Conservation (phyloP, 169 alveolate species). For the Plasmodium adleri region DNA sequence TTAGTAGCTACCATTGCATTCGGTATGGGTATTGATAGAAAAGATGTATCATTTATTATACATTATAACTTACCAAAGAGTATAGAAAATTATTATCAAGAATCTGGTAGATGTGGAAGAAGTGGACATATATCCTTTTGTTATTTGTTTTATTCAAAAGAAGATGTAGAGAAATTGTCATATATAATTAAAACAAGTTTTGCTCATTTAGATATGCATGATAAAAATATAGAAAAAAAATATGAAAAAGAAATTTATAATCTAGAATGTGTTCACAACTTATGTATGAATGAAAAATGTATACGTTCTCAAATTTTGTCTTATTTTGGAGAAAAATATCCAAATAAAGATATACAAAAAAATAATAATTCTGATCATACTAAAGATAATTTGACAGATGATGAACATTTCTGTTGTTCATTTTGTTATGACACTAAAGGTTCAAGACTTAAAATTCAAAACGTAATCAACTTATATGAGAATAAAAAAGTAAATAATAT, state of each 20-base stretch:
- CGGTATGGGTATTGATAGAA: conserved; percentile 99
- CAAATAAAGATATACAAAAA: background rate
- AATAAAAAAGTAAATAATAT: conserved; percentile 7
- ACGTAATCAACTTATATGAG: conserved; percentile 20
- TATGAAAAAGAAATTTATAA: conserved; percentile 66
- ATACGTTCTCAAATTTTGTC: conserved; percentile 46
- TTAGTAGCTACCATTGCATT: conserved; percentile 99
- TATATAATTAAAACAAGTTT: conserved; percentile 44
- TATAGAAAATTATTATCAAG: conserved; percentile 95
- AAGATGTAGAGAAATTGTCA: conserved; percentile 79
- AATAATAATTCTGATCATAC: background rate
- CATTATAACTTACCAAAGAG: conserved; percentile 97
- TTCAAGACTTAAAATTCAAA: conserved; percentile 30
- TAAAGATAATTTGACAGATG: background rate
- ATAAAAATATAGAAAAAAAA: conserved; percentile 28
- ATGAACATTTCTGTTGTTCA: conserved; percentile 47
- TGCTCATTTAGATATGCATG: conserved; percentile 18
- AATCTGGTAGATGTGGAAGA: conserved; percentile 99
- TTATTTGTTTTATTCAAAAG: conserved; percentile 83
- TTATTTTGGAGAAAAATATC: conserved; percentile 35
- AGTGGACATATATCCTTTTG: conserved; percentile 93
- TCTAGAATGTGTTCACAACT: conserved; percentile 58
- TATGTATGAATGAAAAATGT: conserved; percentile 56
- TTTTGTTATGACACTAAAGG: conserved; percentile 52
- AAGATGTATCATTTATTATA: conserved; percentile 96